These are phyloP conservation scores for Boletus bicolor DNA, from an alignment of 768 basidiomycete genomes.

Conservation along the genomic window DNA sequence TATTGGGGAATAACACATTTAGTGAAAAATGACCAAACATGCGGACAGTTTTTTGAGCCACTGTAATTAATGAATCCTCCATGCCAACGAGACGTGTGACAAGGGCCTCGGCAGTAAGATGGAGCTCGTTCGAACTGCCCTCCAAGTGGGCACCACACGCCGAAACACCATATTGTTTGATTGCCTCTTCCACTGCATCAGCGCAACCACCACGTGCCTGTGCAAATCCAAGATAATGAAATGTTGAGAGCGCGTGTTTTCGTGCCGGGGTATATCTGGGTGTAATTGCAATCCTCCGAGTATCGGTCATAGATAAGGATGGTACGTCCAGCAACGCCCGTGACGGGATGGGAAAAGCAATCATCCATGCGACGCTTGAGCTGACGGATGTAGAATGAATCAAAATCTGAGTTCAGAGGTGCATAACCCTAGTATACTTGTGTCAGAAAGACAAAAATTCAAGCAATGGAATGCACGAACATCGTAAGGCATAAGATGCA, in stretches of 20 bases:
- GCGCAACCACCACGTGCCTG: slow-evolving; percentile 91
- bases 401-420: slow-evolving; percentile 95
- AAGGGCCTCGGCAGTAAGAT: slow-evolving; percentile 75
- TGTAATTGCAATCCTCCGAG: slow-evolving; percentile 77
- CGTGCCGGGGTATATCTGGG: slow-evolving; percentile 72
- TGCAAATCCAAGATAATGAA: slow-evolving; percentile 98
- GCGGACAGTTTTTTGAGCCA: no score
- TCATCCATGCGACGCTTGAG: slow-evolving; percentile 94
- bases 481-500: slow-evolving; percentile 77
- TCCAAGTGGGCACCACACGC: slow-evolving; percentile 76
- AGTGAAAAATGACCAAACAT: no score
- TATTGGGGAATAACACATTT: no score
- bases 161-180: slow-evolving; percentile 79
- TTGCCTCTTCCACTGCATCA: slow-evolving; percentile 84
- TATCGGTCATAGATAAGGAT: slow-evolving; percentile 82
- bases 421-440: slow-evolving; percentile 74
- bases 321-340: slow-evolving; percentile 94
- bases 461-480: slow-evolving; percentile 47
- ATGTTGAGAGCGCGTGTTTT: slow-evolving; percentile 91
- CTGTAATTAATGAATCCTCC: slow-evolving; percentile 82
- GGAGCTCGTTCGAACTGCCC: slow-evolving; percentile 84
- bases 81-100: slow-evolving; percentile 87
- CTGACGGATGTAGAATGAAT: slow-evolving; percentile 97
- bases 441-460: slow-evolving; percentile 7
- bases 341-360: slow-evolving; percentile 89